These are phyloP conservation scores for Cystobasidium ongulense DNA, from an alignment of 768 basidiomycete species.

Conservation along the genomic window DNA sequence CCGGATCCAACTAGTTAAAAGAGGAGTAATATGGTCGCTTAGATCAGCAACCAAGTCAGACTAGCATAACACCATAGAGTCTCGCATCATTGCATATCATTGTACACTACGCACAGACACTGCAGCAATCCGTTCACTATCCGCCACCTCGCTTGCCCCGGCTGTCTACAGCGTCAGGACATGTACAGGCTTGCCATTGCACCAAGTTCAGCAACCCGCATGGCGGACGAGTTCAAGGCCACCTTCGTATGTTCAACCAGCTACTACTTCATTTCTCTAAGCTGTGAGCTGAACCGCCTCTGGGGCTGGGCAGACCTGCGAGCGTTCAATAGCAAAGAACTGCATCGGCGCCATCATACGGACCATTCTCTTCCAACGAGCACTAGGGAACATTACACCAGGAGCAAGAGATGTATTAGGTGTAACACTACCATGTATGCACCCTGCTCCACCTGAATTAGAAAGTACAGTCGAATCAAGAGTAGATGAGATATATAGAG, in stretches of 20 bases:
- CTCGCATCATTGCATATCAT: too few relatives aligned
- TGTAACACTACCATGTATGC: slow-evolving; percentile 6
- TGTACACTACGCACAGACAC: neutral
- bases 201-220: neutral
- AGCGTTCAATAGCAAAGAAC: slow-evolving; percentile 9
- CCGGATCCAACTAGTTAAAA: neutral
- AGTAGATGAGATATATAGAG: slow-evolving; percentile 13
- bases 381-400: slow-evolving; percentile 3
- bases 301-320: slow-evolving; percentile 14
- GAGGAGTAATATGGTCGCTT: neutral
- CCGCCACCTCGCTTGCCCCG: slow-evolving; percentile 2
- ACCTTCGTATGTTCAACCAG: neutral
- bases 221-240: neutral
- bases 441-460: neutral
- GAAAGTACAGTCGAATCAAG: neutral
- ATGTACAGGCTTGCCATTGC: neutral
- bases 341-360: slow-evolving; percentile 7
- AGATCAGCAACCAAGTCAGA: too few relatives aligned
- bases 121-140: neutral
- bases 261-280: neutral
- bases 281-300: neutral
- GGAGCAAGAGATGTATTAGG: neutral
- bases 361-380: slow-evolving; percentile 15
- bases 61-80: too few relatives aligned
- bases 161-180: neutral